These are phyloP conservation scores for Fusarium poae DNA, from an alignment of 2,329 filamentous ascomycete species.

Conservation along the genomic window DNA sequence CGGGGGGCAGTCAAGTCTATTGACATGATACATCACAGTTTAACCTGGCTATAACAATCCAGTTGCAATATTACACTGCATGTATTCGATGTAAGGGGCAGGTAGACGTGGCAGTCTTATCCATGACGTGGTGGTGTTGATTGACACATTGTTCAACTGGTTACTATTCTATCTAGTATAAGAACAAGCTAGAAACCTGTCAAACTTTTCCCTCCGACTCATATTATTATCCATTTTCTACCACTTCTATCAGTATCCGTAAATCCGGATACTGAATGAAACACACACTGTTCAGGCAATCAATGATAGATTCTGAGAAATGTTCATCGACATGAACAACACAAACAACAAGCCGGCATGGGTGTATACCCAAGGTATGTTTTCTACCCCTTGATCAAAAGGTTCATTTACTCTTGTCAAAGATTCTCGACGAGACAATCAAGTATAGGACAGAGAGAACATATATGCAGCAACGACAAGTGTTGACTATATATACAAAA, in stretches of 20 bases:
- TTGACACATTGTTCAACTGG: background rate
- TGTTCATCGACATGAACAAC: background rate
- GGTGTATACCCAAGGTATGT: background rate
- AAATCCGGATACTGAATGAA: background rate
- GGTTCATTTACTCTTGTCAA: background rate
- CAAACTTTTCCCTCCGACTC: background rate
- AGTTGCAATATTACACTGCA: background rate
- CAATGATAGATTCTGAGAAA: background rate
- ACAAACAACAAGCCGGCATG: background rate
- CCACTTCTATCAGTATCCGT: background rate
- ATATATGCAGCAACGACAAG: background rate
- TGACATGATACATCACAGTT: slow-evolving; percentile 18
- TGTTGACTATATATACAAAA: background rate
- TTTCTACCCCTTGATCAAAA: background rate
- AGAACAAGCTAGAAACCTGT: background rate
- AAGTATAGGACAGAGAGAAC: background rate
- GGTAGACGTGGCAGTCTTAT: slow-evolving; percentile 21
- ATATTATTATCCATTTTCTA: background rate
- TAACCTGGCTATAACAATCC: slow-evolving; percentile 26
- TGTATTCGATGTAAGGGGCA: slow-evolving; percentile 8
- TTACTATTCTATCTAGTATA: background rate
- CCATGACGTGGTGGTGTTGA: slow-evolving; percentile 9
- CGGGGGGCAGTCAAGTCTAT: slow-evolving; percentile 25
- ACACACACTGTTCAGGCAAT: background rate
- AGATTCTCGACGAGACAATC: background rate